A percentile compares a stretch with the other conserved stretches of the same genome.
phyloP scores from a whole-genome alignment of 768 basidiomycete genomes.

The Daedaleopsis nitida region DNA sequence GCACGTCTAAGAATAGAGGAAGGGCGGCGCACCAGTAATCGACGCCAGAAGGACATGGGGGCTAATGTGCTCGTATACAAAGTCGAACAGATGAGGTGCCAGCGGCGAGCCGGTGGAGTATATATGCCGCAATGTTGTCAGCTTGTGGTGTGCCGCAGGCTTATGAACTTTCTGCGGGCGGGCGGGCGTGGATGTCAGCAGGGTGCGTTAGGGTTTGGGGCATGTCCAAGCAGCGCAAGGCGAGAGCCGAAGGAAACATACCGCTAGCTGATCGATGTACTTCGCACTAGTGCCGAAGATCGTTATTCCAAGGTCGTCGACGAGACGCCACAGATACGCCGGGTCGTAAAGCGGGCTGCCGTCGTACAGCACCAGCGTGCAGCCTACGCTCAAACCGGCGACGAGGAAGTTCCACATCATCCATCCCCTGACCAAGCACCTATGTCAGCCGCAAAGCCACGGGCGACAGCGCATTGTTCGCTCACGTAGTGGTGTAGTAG shows the following conservation, averaged over 20 bases:
- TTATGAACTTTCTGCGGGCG: constrained; percentile 61
- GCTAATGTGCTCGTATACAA: constrained; percentile 69
- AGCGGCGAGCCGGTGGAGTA: constrained; percentile 83
- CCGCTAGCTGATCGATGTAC: constrained; percentile 78
- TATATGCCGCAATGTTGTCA: constrained; percentile 66
- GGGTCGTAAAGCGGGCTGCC: constrained; percentile 76
- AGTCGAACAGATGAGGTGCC: constrained; percentile 70
- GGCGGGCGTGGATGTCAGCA: constrained; percentile 17
- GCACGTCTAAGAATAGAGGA: constrained; percentile 1
- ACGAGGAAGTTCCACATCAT: constrained; percentile 93
- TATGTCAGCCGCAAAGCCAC: constrained; percentile 5
- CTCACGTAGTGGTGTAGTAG: constrained; percentile 81
- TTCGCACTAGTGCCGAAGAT: constrained; percentile 86
- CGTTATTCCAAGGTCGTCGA: constrained; percentile 69
- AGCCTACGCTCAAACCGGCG: constrained; percentile 62
- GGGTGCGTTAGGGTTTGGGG: constrained; percentile 6
- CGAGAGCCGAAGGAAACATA: constrained; percentile 33
- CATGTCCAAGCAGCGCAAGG: not conserved
- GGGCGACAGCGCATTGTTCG: constrained; percentile 16
- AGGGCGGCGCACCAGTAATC: constrained; percentile 59
- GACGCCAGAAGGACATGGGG: constrained; percentile 67
- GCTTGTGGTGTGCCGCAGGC: constrained; percentile 62
- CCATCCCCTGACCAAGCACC: constrained; percentile 58
- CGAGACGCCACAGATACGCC: constrained; percentile 65
- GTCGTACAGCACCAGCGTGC: constrained; percentile 77